These are phyloP conservation scores for Aspergillus sp. DNA, from an alignment of 2,329 filamentous ascomycete species.

Conservation along the genomic window DNA sequence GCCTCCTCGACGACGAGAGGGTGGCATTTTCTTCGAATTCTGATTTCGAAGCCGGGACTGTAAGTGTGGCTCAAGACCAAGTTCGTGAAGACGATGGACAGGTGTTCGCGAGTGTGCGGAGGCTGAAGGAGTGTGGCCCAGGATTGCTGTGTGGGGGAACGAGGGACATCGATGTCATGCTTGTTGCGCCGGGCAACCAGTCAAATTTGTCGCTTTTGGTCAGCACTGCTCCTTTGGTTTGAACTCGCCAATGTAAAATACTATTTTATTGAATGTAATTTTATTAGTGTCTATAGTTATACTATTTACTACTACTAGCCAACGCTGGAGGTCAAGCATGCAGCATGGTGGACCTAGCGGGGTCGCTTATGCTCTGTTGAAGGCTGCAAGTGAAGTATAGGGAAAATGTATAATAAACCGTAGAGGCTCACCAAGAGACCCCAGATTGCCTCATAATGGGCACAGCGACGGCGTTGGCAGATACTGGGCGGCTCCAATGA, in stretches of 20 bases:
- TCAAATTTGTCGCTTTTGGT: not conserved
- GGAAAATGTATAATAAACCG: not conserved
- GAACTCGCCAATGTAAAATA: not conserved
- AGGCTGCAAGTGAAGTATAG: not conserved
- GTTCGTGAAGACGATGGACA: not conserved
- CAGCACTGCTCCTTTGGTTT: not conserved
- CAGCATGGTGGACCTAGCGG: not conserved
- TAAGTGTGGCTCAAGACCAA: not conserved
- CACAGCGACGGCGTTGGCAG: not conserved
- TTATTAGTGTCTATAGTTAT: no score
- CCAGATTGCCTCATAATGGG: not conserved
- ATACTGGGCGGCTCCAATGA: not conserved
- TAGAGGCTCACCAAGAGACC: not conserved
- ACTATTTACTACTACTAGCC: no score
- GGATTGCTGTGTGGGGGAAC: conserved; percentile 10
- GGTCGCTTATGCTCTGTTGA: not conserved
- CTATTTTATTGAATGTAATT: no score
- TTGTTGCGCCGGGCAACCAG: conserved; percentile 21
- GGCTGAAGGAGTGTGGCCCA: conserved; percentile 3
- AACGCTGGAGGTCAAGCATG: not conserved
- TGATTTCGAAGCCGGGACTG: not conserved
- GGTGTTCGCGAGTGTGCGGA: not conserved
- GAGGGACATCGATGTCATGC: conserved; percentile 14
- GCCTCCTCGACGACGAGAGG: conserved; percentile 38
- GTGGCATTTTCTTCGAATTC: conserved; percentile 37